phyloP scores from a whole-genome alignment of 139 green algal genomes.

The Haematococcus sp. region DNA sequence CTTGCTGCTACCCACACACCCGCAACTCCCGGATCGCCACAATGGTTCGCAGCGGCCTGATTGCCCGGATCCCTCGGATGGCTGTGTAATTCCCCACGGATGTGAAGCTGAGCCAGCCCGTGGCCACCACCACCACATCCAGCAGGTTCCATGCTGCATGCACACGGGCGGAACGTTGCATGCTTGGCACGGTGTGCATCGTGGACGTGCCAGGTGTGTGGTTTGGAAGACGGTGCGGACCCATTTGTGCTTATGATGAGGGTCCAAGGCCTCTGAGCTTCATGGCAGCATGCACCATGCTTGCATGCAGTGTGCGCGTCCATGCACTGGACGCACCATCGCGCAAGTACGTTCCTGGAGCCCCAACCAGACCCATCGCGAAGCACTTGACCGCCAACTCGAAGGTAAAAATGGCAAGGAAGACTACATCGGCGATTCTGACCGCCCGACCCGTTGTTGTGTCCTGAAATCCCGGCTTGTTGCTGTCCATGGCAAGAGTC shows the following conservation, averaged over 20 bases:
- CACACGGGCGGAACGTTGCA: not conserved
- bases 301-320: not conserved
- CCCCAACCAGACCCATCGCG: conserved; percentile 23
- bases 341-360: conserved; percentile 29
- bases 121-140: not conserved
- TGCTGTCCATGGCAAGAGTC: conserved; percentile 32
- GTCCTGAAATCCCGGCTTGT: conserved; percentile 21
- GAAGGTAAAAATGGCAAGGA: conserved; percentile 49
- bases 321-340: conserved; percentile 20
- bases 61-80: too few species aligned
- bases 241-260: too few species aligned
- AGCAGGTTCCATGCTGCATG: conserved; percentile 2
- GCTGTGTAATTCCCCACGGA: not conserved
- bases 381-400: conserved; percentile 53
- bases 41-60: too few species aligned
- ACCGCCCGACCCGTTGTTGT: conserved; percentile 13
- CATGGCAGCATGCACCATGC: not conserved
- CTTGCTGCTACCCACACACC: too few species aligned
- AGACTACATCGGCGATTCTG: conserved; percentile 36
- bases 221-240: too few species aligned
- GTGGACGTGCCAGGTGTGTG: too few species aligned
- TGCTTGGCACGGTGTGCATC: too few species aligned
- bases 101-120: conserved; percentile 2
- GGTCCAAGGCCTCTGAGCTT: too few species aligned
- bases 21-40: too few species aligned